A percentile compares a stretch with the other conserved stretches of the same genome.
Conservation (phyloP, 305 asterid genomes). For the Lippia alba region DNA sequence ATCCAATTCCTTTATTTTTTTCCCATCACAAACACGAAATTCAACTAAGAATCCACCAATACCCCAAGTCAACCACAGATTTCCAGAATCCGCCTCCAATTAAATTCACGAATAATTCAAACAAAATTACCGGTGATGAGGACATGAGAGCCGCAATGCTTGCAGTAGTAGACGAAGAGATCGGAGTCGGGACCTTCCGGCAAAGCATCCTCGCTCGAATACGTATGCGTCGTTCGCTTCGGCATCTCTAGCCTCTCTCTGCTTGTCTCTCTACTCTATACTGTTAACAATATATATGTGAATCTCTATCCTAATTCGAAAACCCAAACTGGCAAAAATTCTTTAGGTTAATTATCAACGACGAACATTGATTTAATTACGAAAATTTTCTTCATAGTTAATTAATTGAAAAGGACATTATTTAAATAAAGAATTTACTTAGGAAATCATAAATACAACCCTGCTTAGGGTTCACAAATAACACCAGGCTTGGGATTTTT, state of each 20-base stretch:
- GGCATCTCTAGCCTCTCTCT: conserved; percentile 63
- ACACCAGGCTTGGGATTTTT: too few relatives aligned
- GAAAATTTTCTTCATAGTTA: too few relatives aligned
- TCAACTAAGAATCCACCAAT: neutral
- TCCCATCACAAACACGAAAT: conserved; percentile 9
- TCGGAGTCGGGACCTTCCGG: conserved; percentile 90
- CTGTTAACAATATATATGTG: neutral
- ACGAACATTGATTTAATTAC: too few relatives aligned
- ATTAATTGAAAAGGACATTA: too few relatives aligned
- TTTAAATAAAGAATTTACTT: too few relatives aligned
- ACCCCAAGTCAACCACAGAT: too few relatives aligned
- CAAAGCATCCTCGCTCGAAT: conserved; percentile 95
- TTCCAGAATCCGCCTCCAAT: too few relatives aligned
- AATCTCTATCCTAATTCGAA: too few relatives aligned
- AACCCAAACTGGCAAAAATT: too few relatives aligned
- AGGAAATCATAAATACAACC: too few relatives aligned
- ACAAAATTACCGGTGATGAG: conserved; percentile 81
- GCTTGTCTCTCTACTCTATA: neutral
- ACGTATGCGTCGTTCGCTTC: conserved; percentile 96
- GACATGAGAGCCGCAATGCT: conserved; percentile 93
- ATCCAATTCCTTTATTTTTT: neutral
- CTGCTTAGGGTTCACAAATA: too few relatives aligned
- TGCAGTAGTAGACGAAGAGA: conserved; percentile 96
- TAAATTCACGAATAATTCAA: neutral
- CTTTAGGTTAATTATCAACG: too few relatives aligned